A percentile compares a stretch with the other conserved stretches of the same genome.
Conservation (phyloP, 2,329 filamentous ascomycete genomes). For the Incumbomyces delicatus region DNA sequence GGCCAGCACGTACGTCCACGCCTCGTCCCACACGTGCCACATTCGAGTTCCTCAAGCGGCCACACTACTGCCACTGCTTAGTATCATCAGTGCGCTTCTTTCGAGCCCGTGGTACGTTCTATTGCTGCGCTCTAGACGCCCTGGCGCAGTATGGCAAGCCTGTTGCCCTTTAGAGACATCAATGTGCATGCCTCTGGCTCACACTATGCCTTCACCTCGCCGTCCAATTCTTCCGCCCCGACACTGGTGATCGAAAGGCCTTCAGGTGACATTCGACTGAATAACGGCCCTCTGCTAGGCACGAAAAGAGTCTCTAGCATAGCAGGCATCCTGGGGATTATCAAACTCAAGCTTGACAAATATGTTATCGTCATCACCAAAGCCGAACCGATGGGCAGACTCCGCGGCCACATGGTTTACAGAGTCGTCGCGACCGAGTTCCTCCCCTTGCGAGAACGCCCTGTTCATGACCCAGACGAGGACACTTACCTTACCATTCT, state of each 20-base stretch:
- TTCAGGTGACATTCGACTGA: constrained; percentile 78
- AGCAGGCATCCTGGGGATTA: constrained; percentile 85
- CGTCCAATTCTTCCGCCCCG: constrained; percentile 80
- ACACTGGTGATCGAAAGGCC: constrained; percentile 84
- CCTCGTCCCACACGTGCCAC: too few relatives aligned
- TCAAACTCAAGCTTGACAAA: constrained; percentile 89
- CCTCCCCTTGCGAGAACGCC: constrained; percentile 78
- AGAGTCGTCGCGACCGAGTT: constrained; percentile 86
- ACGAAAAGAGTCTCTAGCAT: constrained; percentile 87
- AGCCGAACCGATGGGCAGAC: constrained; percentile 75
- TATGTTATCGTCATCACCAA: constrained; percentile 97
- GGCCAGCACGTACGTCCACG: too few relatives aligned
- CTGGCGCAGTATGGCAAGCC: constrained; percentile 17
- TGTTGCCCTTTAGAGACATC: constrained; percentile 82
- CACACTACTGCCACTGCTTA: too few relatives aligned
- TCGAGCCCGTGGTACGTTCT: too few relatives aligned
- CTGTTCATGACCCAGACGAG: constrained; percentile 86
- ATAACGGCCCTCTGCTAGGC: constrained; percentile 64
- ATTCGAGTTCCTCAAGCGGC: too few relatives aligned
- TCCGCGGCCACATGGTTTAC: constrained; percentile 95
- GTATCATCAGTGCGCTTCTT: too few relatives aligned
- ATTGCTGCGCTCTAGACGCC: too few relatives aligned
- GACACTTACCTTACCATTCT: constrained; percentile 79
- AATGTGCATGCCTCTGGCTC: constrained; percentile 88
- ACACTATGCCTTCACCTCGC: constrained; percentile 93